Evolutionary conservation across 1,284 basidiomycete species (phyloP), one percentile per base, ranked within the genome.

Genomic region (Tilletiopsis washingtonensis): DNA sequence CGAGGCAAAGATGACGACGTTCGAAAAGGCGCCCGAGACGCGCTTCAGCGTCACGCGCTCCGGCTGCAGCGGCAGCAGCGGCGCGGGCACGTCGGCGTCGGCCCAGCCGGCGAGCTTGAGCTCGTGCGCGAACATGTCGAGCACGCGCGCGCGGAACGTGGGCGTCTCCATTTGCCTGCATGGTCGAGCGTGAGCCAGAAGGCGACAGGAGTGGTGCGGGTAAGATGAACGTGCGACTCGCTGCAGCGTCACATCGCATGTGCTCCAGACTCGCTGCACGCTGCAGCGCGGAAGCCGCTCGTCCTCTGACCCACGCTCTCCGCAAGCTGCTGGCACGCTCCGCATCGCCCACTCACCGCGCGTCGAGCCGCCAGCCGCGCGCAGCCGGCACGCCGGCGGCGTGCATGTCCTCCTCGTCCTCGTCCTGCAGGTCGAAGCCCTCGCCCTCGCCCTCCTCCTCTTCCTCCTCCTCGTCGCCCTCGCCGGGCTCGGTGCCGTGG

Each of bases 391-490:
- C 56, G 7, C 69, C 69, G 19, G 59, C 56, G n/a, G 69, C 69
- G 24, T 72, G 69, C 68, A 72, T 70, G 45, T 72, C 69, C 17
- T 70, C 68, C 43, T 70, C 69, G 27, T 67, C 61, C 17, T 60
- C 66, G 46, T 70, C 67, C 15, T 61, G 45, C 7, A 52, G 41
- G 36, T 69, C 67, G 42, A 62, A 62, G 19, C 46, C 46, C 7
- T 24, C 17, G 12, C 34, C 27, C n/a, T 39, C 46, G 14, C 19
- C 12, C 34, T 50, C 62, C 38, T 61, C 57, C 12, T 48, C 32
- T 6, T 64, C 61, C 4, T n/a, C 36, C 34, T 54, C 51, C 14
- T 53, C 46, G 9, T 57, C 54, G 14, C 38, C 42, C 15, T 32
- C 54, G 3, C 47, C 25, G 15, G 27, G 40, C 6, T 49, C 50